Conservation (phyloP, 352 stramenopile species). For the Globisporangium cylindrosporum region DNA sequence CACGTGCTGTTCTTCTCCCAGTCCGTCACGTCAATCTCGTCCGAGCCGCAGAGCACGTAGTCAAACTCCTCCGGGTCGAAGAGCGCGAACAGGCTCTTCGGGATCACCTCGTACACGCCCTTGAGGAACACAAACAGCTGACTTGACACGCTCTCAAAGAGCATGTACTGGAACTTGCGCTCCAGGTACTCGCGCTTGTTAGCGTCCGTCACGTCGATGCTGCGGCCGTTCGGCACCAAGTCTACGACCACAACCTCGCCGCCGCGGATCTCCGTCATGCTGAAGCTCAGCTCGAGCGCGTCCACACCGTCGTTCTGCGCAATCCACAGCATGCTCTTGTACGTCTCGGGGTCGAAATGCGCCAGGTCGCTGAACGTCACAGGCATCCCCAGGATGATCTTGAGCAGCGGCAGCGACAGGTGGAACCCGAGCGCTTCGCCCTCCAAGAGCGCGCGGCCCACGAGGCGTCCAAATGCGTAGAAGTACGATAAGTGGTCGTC, state of each 20-base stretch:
- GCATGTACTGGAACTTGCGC: constrained; percentile 84
- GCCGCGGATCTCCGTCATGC: constrained; percentile 18
- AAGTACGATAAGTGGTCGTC: constrained; percentile 42
- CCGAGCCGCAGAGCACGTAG: constrained; percentile 91
- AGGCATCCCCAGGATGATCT: constrained; percentile 43
- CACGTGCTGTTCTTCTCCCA: constrained; percentile 87
- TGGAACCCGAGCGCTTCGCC: constrained; percentile 90
- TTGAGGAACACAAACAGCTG: constrained; percentile 81
- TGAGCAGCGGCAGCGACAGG: constrained; percentile 60
- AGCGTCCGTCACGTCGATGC: constrained; percentile 82
- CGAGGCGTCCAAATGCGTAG: constrained; percentile 40
- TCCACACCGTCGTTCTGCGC: constrained; percentile 37
- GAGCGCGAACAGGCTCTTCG: constrained; percentile 78
- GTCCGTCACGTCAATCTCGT: constrained; percentile 93
- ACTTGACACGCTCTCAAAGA: constrained; percentile 84
- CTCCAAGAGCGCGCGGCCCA: constrained; percentile 67
- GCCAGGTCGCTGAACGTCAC: constrained; percentile 43
- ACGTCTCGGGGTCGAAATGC: constrained; percentile 36
- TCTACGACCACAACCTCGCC: constrained; percentile 29
- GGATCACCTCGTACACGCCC: constrained; percentile 93
- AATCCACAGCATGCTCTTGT: constrained; percentile 54
- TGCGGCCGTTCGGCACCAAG: constrained; percentile 34
- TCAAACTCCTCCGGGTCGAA: constrained; percentile 96
- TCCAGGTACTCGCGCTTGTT: constrained; percentile 92
- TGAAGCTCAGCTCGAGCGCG: constrained; percentile 43